Evolutionary conservation across 2,329 filamentous ascomycete genomes (phyloP).

Genomic region (Exophiala mesophila): DNA sequence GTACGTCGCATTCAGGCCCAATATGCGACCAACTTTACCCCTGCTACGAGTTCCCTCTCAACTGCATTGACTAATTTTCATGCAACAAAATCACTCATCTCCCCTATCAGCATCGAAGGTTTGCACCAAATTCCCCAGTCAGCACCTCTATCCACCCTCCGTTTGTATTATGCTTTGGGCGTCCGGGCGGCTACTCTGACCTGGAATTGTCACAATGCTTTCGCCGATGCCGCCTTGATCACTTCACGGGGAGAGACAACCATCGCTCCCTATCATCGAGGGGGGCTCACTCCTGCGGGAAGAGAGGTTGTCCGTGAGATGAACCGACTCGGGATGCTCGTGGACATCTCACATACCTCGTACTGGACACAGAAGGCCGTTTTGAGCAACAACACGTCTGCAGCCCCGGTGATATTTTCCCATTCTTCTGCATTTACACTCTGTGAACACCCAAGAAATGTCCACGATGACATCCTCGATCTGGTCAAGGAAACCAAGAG

Average conservation of each 20-base stretch:
- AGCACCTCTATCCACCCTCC: constrained; percentile 60
- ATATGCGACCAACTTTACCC: constrained; percentile 61
- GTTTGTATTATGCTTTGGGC: constrained; percentile 70
- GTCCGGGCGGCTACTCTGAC: constrained; percentile 85
- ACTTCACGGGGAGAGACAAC: constrained; percentile 27
- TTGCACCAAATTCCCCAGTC: constrained; percentile 90
- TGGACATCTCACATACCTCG: constrained; percentile 76
- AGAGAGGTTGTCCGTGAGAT: constrained; percentile 72
- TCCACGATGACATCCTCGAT: constrained; percentile 74
- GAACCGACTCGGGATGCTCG: constrained; percentile 92
- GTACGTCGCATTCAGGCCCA: constrained; percentile 58
- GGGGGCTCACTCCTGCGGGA: constrained; percentile 68
- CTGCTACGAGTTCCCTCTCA: constrained; percentile 51
- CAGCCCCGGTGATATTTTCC: constrained; percentile 79
- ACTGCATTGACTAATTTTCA: constrained; percentile 59
- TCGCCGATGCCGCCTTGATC: constrained; percentile 76
- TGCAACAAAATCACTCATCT: constrained; percentile 60
- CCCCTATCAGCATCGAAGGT: constrained; percentile 76
- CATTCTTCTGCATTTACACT: constrained; percentile 77
- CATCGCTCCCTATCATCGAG: constrained; percentile 41
- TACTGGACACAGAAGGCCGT: constrained; percentile 82
- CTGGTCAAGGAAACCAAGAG: constrained; percentile 69
- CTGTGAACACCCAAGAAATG: constrained; percentile 86
- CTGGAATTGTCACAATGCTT: constrained; percentile 89
- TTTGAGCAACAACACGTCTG: constrained; percentile 43